A percentile compares a stretch with the other conserved stretches of the same genome.
Evolutionary conservation across 202 grass and related monocot genomes (phyloP).

Genomic region (Panicum virgatum): DNA sequence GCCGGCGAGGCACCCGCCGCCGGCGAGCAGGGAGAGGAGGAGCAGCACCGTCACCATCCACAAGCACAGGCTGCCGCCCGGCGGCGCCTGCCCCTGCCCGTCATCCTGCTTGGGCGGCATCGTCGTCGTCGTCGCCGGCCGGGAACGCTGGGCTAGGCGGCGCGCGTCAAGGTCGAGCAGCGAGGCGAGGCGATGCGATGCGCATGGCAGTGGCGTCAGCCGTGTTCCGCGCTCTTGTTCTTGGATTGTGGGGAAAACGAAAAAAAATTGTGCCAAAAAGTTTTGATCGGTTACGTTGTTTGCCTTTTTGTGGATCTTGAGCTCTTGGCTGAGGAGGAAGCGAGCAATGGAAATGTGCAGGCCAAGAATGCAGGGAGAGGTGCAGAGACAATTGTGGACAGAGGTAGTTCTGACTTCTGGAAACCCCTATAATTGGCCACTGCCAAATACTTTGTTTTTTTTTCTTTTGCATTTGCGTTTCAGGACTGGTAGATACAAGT

Average conservation of each 20-base stretch:
- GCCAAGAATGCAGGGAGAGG: conserved; percentile 28
- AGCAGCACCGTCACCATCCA: conserved; percentile 52
- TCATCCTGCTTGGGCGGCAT: conserved; percentile 35
- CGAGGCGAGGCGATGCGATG: not conserved
- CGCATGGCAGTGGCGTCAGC: conserved; percentile 20
- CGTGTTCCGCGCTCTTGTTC: not conserved
- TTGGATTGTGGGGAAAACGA: not conserved
- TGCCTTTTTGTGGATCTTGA: conserved; percentile 42
- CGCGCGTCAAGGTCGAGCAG: not conserved
- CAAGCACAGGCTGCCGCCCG: conserved; percentile 25
- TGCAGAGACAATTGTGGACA: conserved; percentile 49
- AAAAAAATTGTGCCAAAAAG: conserved; percentile 42
- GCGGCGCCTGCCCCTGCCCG: not conserved
- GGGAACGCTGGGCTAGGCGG: not conserved
- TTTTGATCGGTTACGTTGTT: conserved; percentile 40
- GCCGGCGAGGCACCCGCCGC: conserved; percentile 53
- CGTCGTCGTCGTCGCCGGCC: not conserved
- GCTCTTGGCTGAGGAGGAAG: not conserved
- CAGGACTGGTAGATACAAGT: not conserved
- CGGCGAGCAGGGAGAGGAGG: conserved; percentile 50
- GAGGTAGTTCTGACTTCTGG: not conserved
- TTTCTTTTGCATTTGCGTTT: not conserved
- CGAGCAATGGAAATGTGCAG: conserved; percentile 9
- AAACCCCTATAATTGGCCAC: conserved; percentile 3
- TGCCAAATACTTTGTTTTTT: not conserved